A percentile compares a stretch with the other conserved stretches of the same genome.
Conservation (phyloP, 371 early-diverging fungal genomes). For the Mucor ambiguus region DNA sequence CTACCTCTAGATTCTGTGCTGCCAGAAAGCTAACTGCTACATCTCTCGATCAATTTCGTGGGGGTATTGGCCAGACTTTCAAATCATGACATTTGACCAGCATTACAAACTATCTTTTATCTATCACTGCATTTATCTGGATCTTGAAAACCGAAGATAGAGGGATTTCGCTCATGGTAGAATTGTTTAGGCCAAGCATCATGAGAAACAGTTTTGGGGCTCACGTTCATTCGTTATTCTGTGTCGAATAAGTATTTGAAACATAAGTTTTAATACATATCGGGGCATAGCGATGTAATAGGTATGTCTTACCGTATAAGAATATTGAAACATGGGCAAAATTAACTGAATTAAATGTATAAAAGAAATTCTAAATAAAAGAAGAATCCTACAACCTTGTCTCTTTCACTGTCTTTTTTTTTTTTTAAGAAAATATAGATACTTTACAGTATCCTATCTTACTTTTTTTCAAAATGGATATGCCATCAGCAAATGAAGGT, state of each 20-base stretch:
- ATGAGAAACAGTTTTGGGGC: neutral
- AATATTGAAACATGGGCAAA: neutral
- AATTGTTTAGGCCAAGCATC: neutral
- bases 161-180: neutral
- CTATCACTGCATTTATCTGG: too few species aligned
- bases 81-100: neutral
- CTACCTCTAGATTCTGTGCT: neutral
- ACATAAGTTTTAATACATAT: neutral
- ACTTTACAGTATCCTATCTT: neutral
- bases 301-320: neutral
- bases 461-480: slow-evolving; percentile 16
- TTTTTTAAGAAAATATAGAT: neutral
- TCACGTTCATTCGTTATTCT: neutral
- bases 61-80: neutral
- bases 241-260: neutral
- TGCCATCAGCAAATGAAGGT: slow-evolving; percentile 13
- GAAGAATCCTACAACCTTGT: too few species aligned
- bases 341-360: too few species aligned
- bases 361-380: too few species aligned
- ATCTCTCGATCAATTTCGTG: neutral
- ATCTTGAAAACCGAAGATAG: too few species aligned
- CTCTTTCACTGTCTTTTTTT: neutral
- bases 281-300: neutral
- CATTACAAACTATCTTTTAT: too few species aligned
- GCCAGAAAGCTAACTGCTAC: neutral